Evolutionary conservation across 1,284 basidiomycete genomes (phyloP).

Genomic region (Microbotryum silenes-acaulis): DNA sequence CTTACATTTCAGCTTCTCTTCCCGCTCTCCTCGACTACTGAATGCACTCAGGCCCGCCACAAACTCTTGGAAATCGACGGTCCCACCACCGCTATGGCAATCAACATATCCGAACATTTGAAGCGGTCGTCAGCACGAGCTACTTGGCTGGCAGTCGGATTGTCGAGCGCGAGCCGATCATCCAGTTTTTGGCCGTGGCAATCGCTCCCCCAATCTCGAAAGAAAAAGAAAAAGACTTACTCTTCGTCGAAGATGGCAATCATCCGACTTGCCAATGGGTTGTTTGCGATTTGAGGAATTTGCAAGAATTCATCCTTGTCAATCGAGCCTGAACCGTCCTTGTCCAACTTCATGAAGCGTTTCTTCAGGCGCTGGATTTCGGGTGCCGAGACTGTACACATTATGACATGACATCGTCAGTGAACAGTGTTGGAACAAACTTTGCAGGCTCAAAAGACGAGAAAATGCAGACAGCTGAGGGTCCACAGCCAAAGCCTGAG

Average conservation of each 20-base stretch:
- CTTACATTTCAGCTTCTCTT: constrained; percentile 92
- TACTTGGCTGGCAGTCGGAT: too few relatives aligned
- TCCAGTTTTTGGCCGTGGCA: neutral
- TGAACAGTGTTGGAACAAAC: neutral
- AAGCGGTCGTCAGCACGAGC: too few relatives aligned
- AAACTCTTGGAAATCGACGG: constrained; percentile 98
- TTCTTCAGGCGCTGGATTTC: constrained; percentile 94
- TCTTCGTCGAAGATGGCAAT: constrained; percentile 99
- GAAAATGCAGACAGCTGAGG: neutral
- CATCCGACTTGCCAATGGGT: constrained; percentile 92
- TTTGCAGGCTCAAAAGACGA: neutral
- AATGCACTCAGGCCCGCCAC: constrained; percentile 96
- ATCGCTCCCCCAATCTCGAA: neutral
- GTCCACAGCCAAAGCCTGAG: constrained; percentile 18
- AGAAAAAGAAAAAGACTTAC: constrained; percentile 57
- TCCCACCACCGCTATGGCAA: constrained; percentile 73
- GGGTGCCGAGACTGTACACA: constrained; percentile 66
- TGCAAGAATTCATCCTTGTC: constrained; percentile 98
- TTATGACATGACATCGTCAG: neutral
- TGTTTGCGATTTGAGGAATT: constrained; percentile 97
- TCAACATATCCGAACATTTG: too few relatives aligned
- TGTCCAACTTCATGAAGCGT: constrained; percentile 98
- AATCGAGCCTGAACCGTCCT: constrained; percentile 94
- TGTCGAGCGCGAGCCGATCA: neutral
- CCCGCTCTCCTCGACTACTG: constrained; percentile 86